Conservation (phyloP, 2,329 filamentous ascomycete genomes). For the Scedosporium boydii region DNA sequence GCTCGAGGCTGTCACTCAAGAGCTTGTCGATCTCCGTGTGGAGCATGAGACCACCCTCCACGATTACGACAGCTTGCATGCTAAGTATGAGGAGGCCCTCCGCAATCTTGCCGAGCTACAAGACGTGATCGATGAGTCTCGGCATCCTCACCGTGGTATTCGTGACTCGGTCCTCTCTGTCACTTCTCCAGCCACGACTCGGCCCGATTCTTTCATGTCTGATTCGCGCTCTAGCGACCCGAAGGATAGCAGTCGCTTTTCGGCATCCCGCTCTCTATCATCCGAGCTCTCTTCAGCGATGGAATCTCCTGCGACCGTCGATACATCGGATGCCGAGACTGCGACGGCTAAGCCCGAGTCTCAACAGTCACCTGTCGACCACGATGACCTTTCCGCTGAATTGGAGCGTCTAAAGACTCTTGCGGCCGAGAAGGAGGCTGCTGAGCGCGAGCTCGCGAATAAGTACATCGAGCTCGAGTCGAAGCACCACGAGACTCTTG, state of each 20-base stretch:
- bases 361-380: slow-evolving; percentile 15
- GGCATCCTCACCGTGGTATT: slow-evolving; percentile 45
- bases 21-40: slow-evolving; percentile 80
- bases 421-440: slow-evolving; percentile 66
- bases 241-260: slow-evolving; percentile 54
- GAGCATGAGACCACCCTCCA: slow-evolving; percentile 79
- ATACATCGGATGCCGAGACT: slow-evolving; percentile 49
- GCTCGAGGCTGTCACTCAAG: slow-evolving; percentile 81
- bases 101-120: slow-evolving; percentile 75
- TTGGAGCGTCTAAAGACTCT: slow-evolving; percentile 61
- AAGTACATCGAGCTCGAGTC: slow-evolving; percentile 78
- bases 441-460: slow-evolving; percentile 61
- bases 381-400: slow-evolving; percentile 31
- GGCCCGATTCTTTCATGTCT: slow-evolving; percentile 78
- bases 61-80: slow-evolving; percentile 72
- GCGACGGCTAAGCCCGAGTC: slow-evolving; percentile 16
- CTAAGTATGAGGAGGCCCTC: slow-evolving; percentile 86
- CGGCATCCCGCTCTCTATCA: slow-evolving; percentile 83
- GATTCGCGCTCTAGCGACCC: slow-evolving; percentile 61
- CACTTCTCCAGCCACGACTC: slow-evolving; percentile 37
- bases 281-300: slow-evolving; percentile 86
- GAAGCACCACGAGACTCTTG: slow-evolving; percentile 71
- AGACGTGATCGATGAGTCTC: slow-evolving; percentile 71
- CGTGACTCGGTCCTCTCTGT: slow-evolving; percentile 49
- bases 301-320: slow-evolving; percentile 59